phyloP scores from a whole-genome alignment of 2,329 filamentous ascomycete genomes.

The Calonectria hawksworthii region DNA sequence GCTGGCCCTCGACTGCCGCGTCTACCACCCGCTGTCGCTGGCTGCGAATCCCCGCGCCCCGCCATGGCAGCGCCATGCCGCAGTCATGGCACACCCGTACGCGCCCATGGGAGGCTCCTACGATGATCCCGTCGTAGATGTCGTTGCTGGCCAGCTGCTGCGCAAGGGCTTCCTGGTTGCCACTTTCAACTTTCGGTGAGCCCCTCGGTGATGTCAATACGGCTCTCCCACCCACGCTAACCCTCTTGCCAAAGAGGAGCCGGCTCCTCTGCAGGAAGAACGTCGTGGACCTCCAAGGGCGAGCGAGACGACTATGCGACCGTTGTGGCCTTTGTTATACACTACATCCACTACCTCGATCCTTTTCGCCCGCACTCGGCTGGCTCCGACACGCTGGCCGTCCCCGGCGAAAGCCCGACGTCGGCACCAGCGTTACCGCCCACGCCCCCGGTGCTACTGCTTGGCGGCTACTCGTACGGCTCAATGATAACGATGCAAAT shows the following conservation, averaged over 20 bases:
- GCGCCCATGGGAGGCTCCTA: conserved; percentile 87
- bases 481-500: conserved; percentile 84
- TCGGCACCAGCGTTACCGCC: conserved; percentile 5
- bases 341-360: conserved; percentile 77
- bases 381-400: conserved; percentile 3
- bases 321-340: conserved; percentile 82
- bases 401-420: not conserved
- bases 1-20: conserved; percentile 80
- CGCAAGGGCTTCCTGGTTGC: conserved; percentile 80
- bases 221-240: not conserved
- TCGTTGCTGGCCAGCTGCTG: conserved; percentile 75
- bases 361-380: conserved; percentile 47
- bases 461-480: conserved; percentile 93
- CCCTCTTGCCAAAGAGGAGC: conserved; percentile 73
- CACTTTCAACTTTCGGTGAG: conserved; percentile 93
- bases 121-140: conserved; percentile 84
- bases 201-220: not conserved
- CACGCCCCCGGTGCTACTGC: conserved; percentile 61
- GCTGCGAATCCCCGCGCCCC: conserved; percentile 48
- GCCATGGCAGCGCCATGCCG: conserved; percentile 64
- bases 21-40: conserved; percentile 78
- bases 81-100: conserved; percentile 90
- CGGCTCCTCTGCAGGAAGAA: conserved; percentile 78
- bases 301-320: conserved; percentile 88
- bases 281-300: conserved; percentile 87